These are phyloP conservation scores for Marasmius tenuissimus DNA, from an alignment of 1,284 basidiomycete species.

Conservation along the genomic window DNA sequence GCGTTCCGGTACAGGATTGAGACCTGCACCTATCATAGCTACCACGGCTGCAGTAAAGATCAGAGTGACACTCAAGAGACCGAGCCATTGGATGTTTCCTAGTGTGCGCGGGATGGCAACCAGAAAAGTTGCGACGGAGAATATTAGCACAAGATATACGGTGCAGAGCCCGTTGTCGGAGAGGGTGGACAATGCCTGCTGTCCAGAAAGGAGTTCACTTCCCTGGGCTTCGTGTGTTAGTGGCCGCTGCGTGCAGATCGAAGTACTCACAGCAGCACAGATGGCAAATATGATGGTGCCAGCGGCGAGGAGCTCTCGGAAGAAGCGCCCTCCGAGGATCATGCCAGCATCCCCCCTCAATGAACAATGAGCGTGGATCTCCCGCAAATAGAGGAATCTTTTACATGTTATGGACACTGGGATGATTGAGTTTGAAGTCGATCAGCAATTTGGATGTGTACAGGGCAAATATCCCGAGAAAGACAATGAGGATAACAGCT, in stretches of 20 bases:
- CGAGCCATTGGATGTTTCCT: slow-evolving; percentile 44
- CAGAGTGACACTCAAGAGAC: slow-evolving; percentile 39
- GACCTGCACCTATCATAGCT: slow-evolving; percentile 52
- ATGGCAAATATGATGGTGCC: slow-evolving; percentile 57
- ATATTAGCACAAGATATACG: slow-evolving; percentile 44
- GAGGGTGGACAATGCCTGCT: slow-evolving; percentile 48
- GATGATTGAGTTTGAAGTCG: slow-evolving; percentile 59
- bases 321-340: slow-evolving; percentile 49
- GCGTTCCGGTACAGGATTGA: slow-evolving; percentile 44
- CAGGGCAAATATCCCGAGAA: slow-evolving; percentile 52
- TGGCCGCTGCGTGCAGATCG: background rate
- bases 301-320: slow-evolving; percentile 44
- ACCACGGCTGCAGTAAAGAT: slow-evolving; percentile 45
- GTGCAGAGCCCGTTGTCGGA: slow-evolving; percentile 49
- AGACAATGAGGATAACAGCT: slow-evolving; percentile 52
- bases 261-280: slow-evolving; percentile 37
- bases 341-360: slow-evolving; percentile 52
- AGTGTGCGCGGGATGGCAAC: slow-evolving; percentile 51
- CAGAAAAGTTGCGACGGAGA: slow-evolving; percentile 41
- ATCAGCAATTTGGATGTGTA: slow-evolving; percentile 55
- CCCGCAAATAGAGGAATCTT: background rate
- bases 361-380: background rate
- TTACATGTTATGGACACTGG: slow-evolving; percentile 56
- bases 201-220: slow-evolving; percentile 47
- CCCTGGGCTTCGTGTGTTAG: slow-evolving; percentile 31